Evolutionary conservation across 495 filamentous ascomycete species (phyloP), one percentile per base, ranked within the genome.

Genomic region (Trichocladium uniseriatum): DNA sequence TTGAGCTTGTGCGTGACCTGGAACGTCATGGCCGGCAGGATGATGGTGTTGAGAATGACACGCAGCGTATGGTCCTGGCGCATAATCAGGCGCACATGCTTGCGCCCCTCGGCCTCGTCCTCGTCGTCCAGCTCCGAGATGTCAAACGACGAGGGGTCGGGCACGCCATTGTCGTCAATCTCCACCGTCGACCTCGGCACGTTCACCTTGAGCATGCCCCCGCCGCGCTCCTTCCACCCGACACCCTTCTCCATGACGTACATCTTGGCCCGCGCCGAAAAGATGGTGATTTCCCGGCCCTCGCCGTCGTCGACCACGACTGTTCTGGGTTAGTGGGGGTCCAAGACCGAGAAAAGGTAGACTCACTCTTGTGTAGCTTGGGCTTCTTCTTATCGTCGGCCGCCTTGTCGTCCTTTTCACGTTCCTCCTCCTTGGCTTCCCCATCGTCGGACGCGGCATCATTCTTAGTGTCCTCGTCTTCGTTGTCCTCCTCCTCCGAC

Each of bases 141-240:
- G 45, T 76, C 73, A 41, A 77, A 78, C 9, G 63, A 67, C 16
- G 60, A 62, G 6, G 72, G 61, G 22, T 71, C 60, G 20, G 68
- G 57, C 19, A 55, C 46, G 0, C 69, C 69, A 9, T 61, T 59
- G 11, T 79, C 75, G 41, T 81, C 74, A 15, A 66, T 51, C 14
- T 67, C 59, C 16, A 73, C 63, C 52, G 67, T 75, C 5, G 60
- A 58, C 43, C 70, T 63, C n/a, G 78, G 73, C 9, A 83, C 79
- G 57, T 95, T 95, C 59, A 95, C 73, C 67, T 90, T 90, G 56
- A 95, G 76, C 43, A 79, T 82, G 29, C 89, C 89, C 8, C 81
- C 74, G 16, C 89, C 89, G 20, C 89, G 79, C 65, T 95, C 89
- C 58, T 87, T 88, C 89, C 89, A 95, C 14, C 67, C 63, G 20